phyloP scores from a whole-genome alignment of 371 early-diverging fungal species.

The Mucor irregularis region DNA sequence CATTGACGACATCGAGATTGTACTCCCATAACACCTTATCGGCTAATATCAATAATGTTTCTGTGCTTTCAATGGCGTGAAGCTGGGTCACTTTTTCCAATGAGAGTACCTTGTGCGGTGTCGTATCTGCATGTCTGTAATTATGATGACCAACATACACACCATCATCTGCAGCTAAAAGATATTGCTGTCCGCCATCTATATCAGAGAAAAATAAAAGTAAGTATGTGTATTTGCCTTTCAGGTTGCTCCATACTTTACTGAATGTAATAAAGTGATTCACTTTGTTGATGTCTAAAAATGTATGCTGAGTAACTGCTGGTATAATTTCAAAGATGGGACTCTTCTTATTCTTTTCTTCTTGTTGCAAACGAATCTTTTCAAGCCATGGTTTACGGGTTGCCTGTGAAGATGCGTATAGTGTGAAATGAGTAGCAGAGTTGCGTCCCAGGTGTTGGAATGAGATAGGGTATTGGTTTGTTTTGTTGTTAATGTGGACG shows the following conservation, averaged over 20 bases:
- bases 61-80: slow-evolving; percentile 38
- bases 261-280: slow-evolving; percentile 45
- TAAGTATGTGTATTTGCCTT: too few relatives aligned
- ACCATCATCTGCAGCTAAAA: slow-evolving; percentile 44
- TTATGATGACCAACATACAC: slow-evolving; percentile 44
- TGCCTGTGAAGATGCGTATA: slow-evolving; percentile 74
- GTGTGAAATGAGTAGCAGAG: slow-evolving; percentile 55
- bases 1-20: slow-evolving; percentile 34
- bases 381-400: slow-evolving; percentile 84
- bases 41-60: slow-evolving; percentile 39
- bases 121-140: slow-evolving; percentile 4
- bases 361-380: slow-evolving; percentile 73
- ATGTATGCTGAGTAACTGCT: slow-evolving; percentile 24
- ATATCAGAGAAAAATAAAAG: neutral
- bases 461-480: slow-evolving; percentile 57
- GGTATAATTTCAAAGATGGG: slow-evolving; percentile 63
- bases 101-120: slow-evolving; percentile 34
- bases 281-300: slow-evolving; percentile 23
- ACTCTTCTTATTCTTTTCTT: slow-evolving; percentile 50
- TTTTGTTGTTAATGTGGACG: neutral
- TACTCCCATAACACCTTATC: slow-evolving; percentile 44
- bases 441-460: slow-evolving; percentile 74
- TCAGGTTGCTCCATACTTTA: too few relatives aligned
- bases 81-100: slow-evolving; percentile 37
- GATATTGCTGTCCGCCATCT: slow-evolving; percentile 44